Conservation (phyloP, 208 protist genomes). For the Naegleria gruberi region DNA sequence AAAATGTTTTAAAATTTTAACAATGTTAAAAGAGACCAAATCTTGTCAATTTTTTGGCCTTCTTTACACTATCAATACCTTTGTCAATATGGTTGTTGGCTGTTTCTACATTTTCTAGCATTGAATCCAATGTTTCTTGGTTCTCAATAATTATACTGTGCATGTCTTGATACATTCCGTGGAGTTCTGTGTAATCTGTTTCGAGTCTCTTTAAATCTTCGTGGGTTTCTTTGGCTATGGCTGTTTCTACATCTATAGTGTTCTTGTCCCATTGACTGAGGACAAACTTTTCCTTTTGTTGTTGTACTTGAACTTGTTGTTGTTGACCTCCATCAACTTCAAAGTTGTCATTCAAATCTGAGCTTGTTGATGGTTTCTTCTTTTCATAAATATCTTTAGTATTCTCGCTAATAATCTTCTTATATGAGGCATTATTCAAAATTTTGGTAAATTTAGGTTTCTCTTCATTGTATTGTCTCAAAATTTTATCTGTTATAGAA, state of each 20-base stretch:
- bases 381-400: background rate
- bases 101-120: background rate
- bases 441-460: background rate
- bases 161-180: background rate
- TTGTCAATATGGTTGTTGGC: background rate
- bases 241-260: background rate
- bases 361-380: background rate
- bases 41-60: background rate
- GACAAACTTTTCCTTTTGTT: background rate
- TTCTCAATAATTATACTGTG: background rate
- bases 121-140: background rate
- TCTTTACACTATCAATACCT: background rate
- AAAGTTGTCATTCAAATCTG: background rate
- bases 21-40: background rate
- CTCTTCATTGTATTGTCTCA: background rate
- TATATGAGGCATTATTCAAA: background rate
- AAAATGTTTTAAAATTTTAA: no score
- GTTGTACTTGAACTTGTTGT: constrained; percentile 2
- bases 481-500: background rate
- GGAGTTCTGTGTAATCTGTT: background rate
- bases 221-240: background rate
- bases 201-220: background rate
- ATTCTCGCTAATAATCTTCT: background rate
- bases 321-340: background rate
- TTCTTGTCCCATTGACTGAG: background rate